Evolutionary conservation across 805 yeast genomes (phyloP), one percentile per base, ranked within the genome.

Genomic region (Teunomyces cretensis): DNA sequence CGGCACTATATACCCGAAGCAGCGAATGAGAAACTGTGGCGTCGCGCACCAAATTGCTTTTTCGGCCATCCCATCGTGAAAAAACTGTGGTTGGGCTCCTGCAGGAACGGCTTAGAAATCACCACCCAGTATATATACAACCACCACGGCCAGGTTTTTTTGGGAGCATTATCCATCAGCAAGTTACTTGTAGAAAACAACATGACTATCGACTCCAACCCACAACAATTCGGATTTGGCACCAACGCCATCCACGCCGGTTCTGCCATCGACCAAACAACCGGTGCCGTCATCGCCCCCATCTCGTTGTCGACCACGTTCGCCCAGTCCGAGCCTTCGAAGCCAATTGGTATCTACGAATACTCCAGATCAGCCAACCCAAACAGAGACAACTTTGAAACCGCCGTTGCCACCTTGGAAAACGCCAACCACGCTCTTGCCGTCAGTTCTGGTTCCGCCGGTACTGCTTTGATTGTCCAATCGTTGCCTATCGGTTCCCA

Each of bases 191-290:
- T n/a, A n/a, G n/a, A n/a, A 15, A 9, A 24, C 40, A 19, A 46
- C 30, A 72, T 75, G 79, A 73, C 79, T 35, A 67, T 68, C 52
- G 70, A 68, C 49, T 49, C 56, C 46, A 33, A 51, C 15, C 31
- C 55, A 19, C 42, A 40, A n/a, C 52, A 62, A 45, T 70, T 60
- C 65, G 76, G 75, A 12, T 88, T 88, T 61, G 91, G 86, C 47
- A 88, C 96, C 43, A 76, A 75, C 58, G 96, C 96, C 45, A 85
- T 88, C 56, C 96, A 88, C 68, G 86, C 86, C 26, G 96, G 96
- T 52, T 77, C 90, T 13, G 76, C 74, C 33, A 81, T 81, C 51
- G 89, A 84, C 58, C 79, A 83, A 37, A 62, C 65, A 51, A 88
- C 94, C 47, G 96, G 96, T 49, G 94, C 96, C 22, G 96, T 88